Evolutionary conservation across 768 basidiomycete species (phyloP).

Genomic region (Mycena galericulata): DNA sequence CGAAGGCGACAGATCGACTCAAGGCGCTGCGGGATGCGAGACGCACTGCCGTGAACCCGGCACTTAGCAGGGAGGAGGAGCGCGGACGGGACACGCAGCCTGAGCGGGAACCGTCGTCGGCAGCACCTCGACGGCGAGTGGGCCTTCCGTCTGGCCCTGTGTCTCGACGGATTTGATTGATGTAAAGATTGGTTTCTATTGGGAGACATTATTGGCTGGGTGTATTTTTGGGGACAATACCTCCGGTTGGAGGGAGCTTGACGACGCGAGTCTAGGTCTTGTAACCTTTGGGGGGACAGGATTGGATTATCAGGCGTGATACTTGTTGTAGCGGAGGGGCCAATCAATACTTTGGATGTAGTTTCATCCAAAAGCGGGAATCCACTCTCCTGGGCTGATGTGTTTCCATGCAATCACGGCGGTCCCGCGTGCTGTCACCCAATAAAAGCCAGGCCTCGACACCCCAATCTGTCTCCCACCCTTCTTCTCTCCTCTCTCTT

Average conservation of each 20-base stretch:
- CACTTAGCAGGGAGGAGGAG: slow-evolving; percentile 20
- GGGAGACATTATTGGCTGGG: background rate
- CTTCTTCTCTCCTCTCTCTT: slow-evolving; percentile 38
- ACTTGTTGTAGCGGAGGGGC: background rate
- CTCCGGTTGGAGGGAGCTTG: slow-evolving; percentile 1
- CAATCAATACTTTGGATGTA: background rate
- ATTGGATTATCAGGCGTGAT: background rate
- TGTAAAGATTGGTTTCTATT: slow-evolving; percentile 23
- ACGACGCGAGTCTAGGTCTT: slow-evolving; percentile 3
- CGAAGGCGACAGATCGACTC: slow-evolving; percentile 59
- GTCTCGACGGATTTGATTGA: slow-evolving; percentile 37
- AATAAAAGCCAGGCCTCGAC: slow-evolving; percentile 40
- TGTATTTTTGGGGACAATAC: slow-evolving; percentile 14
- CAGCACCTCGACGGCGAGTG: slow-evolving; percentile 38
- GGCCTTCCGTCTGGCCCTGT: slow-evolving; percentile 51
- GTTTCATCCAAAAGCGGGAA: slow-evolving; percentile 1
- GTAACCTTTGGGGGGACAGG: background rate
- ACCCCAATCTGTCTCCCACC: slow-evolving; percentile 27
- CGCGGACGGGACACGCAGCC: slow-evolving; percentile 9
- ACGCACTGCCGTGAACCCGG: slow-evolving; percentile 44
- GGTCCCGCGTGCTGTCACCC: slow-evolving; percentile 22
- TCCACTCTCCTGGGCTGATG: slow-evolving; percentile 19
- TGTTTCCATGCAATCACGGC: slow-evolving; percentile 33
- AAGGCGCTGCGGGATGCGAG: slow-evolving; percentile 65
- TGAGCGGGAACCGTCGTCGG: slow-evolving; percentile 23